A percentile compares a stretch with the other conserved stretches of the same genome.
These are phyloP conservation scores for Stevia rebaudiana DNA, from an alignment of 140 eudicot species.

Conservation along the genomic window DNA sequence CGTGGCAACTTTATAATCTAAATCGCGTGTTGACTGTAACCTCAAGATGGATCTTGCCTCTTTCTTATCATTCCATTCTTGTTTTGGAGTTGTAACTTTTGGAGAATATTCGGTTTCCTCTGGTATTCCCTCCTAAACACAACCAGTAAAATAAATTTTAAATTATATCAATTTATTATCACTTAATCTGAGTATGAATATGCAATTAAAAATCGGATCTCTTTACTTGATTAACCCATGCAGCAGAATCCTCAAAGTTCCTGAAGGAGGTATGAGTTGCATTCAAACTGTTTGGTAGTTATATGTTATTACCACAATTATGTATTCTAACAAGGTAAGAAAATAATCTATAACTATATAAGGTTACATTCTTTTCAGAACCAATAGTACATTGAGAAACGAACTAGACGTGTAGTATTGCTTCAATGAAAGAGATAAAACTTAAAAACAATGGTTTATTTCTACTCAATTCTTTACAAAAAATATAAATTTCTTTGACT, in stretches of 20 bases:
- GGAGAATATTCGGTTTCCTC: slow-evolving; percentile 24
- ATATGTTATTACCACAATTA: background rate
- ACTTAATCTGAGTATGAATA: background rate
- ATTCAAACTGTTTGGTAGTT: slow-evolving; percentile 37
- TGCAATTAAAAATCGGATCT: background rate
- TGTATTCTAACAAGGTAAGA: background rate
- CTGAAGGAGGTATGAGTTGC: slow-evolving; percentile 29
- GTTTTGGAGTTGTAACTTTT: slow-evolving; percentile 44
- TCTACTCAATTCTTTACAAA: no score
- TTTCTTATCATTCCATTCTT: slow-evolving; percentile 31
- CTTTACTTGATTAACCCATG: slow-evolving; percentile 55
- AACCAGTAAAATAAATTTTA: slow-evolving; percentile 12
- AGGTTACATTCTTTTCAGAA: no score
- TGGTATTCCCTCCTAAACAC: slow-evolving; percentile 46
- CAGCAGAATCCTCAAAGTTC: slow-evolving; percentile 41
- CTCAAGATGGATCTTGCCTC: slow-evolving; percentile 34
- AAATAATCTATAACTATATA: background rate
- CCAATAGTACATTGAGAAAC: no score
- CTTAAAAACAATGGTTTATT: no score
- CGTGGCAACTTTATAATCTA: slow-evolving; percentile 22
- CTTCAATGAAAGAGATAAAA: no score
- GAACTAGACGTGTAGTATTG: no score
- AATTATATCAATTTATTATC: background rate
- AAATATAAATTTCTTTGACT: no score
- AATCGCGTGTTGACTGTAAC: slow-evolving; percentile 27